phyloP scores from a whole-genome alignment of 2,329 filamentous ascomycete genomes.

The Clarireedia sp. region DNA sequence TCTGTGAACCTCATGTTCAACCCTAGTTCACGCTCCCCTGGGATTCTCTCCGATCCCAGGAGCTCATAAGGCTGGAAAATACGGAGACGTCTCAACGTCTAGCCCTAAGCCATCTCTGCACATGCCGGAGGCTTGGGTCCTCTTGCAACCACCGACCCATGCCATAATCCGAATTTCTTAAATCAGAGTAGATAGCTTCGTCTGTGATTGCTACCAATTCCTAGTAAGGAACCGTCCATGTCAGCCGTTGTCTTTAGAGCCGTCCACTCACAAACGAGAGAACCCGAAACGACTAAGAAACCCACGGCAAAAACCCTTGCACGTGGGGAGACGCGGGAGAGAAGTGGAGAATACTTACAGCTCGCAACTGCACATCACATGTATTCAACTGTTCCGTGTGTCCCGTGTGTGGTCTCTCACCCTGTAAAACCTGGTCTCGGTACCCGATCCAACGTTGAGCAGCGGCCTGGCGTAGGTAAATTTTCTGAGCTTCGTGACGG shows the following conservation, averaged over 20 bases:
- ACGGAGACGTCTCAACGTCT: constrained; percentile 18
- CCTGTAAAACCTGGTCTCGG: constrained; percentile 45
- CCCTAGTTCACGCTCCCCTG: no score
- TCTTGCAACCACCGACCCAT: constrained; percentile 56
- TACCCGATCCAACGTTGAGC: constrained; percentile 52
- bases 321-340: background rate
- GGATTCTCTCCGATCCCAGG: no score
- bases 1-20: background rate
- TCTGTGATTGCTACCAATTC: constrained; percentile 52
- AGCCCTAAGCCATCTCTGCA: constrained; percentile 51
- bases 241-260: no score
- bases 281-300: background rate
- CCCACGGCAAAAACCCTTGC: no score
- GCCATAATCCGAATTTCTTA: constrained; percentile 44
- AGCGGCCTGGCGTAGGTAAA: constrained; percentile 52
- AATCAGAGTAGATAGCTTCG: constrained; percentile 48
- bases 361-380: constrained; percentile 49
- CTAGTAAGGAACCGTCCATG: constrained; percentile 28
- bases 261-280: background rate
- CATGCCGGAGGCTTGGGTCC: constrained; percentile 49
- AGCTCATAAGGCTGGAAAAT: no score
- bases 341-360: constrained; percentile 36
- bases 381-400: constrained; percentile 42
- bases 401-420: constrained; percentile 39
- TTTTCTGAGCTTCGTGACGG: constrained; percentile 57